Conservation (phyloP, 345 rosid species). For the Salix caprea region DNA sequence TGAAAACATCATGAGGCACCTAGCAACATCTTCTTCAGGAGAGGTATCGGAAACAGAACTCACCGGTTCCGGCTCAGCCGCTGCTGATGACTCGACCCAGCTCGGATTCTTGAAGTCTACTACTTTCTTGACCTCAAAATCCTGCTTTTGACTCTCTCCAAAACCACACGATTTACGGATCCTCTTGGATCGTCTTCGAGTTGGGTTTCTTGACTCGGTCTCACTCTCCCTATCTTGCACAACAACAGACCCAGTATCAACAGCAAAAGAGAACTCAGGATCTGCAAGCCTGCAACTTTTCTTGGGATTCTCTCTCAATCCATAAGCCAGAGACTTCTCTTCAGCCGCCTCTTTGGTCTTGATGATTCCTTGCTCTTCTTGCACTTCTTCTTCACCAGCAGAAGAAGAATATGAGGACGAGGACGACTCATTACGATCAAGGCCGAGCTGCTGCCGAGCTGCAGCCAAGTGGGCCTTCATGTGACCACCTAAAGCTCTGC, state of each 20-base stretch:
- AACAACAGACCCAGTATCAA: constrained; percentile 10
- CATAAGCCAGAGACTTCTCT: constrained; percentile 18
- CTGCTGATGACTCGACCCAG: neutral
- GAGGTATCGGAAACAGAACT: constrained; percentile 31
- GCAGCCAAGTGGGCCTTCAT: constrained; percentile 29
- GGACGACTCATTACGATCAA: neutral
- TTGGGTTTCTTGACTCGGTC: constrained; percentile 33
- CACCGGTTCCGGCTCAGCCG: constrained; percentile 22
- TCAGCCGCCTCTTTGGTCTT: constrained; percentile 6
- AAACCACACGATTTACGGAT: constrained; percentile 18
- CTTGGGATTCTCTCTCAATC: constrained; percentile 34
- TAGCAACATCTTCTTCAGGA: constrained; percentile 28
- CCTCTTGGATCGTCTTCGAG: constrained; percentile 28
- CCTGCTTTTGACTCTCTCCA: constrained; percentile 3
- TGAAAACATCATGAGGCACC: constrained; percentile 31
- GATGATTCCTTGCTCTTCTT: constrained; percentile 9
- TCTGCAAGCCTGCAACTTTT: constrained; percentile 30
- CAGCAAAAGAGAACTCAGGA: constrained; percentile 33
- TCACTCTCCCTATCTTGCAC: constrained; percentile 33
- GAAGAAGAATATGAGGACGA: constrained; percentile 16
- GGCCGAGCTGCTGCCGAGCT: constrained; percentile 10
- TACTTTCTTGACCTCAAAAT: neutral
- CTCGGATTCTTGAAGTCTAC: constrained; percentile 3
- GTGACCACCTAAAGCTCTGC: constrained; percentile 34
- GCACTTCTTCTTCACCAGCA: constrained; percentile 7